Evolutionary conservation across 495 filamentous ascomycete species (phyloP).

Genomic region (Entonaema liquescens): DNA sequence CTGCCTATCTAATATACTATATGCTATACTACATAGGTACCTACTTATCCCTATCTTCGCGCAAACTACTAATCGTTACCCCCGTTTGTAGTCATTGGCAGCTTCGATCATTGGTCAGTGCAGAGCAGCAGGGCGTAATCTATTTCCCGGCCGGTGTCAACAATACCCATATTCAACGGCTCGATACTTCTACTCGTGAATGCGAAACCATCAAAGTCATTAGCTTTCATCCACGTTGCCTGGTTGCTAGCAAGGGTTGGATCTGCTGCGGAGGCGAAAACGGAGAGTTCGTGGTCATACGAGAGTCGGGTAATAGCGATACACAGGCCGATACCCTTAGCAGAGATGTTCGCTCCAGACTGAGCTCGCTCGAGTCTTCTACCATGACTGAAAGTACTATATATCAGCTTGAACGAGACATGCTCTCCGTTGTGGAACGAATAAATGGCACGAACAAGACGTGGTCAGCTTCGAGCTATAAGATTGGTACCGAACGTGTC

Average conservation of each 20-base stretch:
- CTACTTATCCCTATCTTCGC: conserved; percentile 24
- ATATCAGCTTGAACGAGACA: conserved; percentile 38
- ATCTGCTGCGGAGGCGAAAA: conserved; percentile 87
- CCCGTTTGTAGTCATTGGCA: conserved; percentile 77
- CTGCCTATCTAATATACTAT: conserved; percentile 16
- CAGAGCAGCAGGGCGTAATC: conserved; percentile 75
- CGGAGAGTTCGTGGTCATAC: conserved; percentile 85
- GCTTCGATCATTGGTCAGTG: conserved; percentile 88
- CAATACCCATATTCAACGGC: conserved; percentile 69
- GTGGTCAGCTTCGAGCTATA: conserved; percentile 49
- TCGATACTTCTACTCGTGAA: conserved; percentile 75
- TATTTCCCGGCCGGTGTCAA: conserved; percentile 79
- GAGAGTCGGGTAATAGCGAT: conserved; percentile 43
- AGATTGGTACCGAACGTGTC: conserved; percentile 59
- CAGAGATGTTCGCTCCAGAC: conserved; percentile 25
- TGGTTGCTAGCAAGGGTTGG: conserved; percentile 85
- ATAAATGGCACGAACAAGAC: conserved; percentile 48
- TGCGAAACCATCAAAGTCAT: conserved; percentile 79
- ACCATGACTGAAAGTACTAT: conserved; percentile 49
- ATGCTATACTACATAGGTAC: conserved; percentile 8
- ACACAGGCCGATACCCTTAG: conserved; percentile 48
- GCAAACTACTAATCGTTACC: conserved; percentile 9
- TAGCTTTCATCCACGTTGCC: conserved; percentile 83
- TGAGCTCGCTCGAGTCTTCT: conserved; percentile 23
- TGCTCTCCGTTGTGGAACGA: conserved; percentile 47